Base-by-base conservation (phyloP, 2,329 filamentous ascomycete genomes). In the Trichoderma hamatum region DNA sequence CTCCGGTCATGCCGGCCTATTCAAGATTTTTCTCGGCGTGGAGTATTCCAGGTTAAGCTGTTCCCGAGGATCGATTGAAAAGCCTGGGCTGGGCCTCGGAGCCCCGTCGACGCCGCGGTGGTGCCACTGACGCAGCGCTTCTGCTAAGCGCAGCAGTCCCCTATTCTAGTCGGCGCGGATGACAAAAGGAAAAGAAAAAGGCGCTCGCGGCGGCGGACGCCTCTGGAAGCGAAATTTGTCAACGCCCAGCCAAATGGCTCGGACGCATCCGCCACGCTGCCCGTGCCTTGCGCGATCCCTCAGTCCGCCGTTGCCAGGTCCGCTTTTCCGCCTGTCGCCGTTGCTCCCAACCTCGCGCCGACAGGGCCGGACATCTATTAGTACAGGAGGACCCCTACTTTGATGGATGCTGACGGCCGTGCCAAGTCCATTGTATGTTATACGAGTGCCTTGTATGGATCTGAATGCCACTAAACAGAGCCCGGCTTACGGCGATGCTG, bases 281-380 rank as follows among this genome's bases (percentile, higher is more conserved):
- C 63, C 52, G 64, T 67, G 43, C 64, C 64, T 59, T 54, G 52
- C 56, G 46, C 65, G 43, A 68, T 54, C 65, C 32, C 55, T 58
- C 64, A 66, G 52, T 51, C 52, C 52, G 36, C 64, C 63, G 54
- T 21, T 36, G 28, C 54, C 14, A 5, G 43, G 46, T 60, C 65
- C 65, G 32, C 36, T 39, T 54, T 61, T 60, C 56, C 49, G 56
- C 30, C 13, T n/a, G 46, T 61, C 65, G 46, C 58, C 65, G 58
- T 52, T 32, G 26, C 16, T 49, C 13, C 66, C 66, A 68, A 36
- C 66, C 59, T 55, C 59, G n/a, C 59, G 49, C 36, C 58, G 66
- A 68, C 59, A 68, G 59, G 49, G 58, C 58, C 66, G 51, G 66
- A 26, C 58, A 46, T 54, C 21, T 67, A 61, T 52, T 32, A 54